Base-by-base conservation (phyloP, 305 asterid species). In the Fraxinus floribunda region DNA sequence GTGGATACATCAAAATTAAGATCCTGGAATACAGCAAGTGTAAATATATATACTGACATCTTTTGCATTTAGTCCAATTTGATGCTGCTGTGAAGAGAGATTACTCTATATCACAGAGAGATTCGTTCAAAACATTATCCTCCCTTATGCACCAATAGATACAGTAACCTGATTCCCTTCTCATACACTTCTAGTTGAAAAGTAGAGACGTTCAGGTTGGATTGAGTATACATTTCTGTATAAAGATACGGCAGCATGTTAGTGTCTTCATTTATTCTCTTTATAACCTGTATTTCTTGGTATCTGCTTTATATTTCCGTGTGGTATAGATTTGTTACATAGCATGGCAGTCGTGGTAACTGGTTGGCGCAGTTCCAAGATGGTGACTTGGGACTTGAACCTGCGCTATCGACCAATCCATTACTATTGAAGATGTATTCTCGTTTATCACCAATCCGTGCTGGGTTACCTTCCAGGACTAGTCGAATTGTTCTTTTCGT, bases 21-120 rank as follows among this genome's bases (percentile, higher is more conserved):
- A 15, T 75, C 41, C 76, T 52, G 44, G 49, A 60, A 77, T 34
- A 52, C 78, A 26, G 24, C 60, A 79, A 79, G 24, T 60, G 86
- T 74, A 57, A 79, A 79, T 78, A 38, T 78, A 74, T 35, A 26
- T 52, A 35, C 75, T 38, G 41, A 22, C 20, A 77, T 16, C 9
- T 66, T 66, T 82, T 64, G 72, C 52, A 57, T 16, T 76, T 76
- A 36, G 30, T 29, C 55, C 78, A 24, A 18, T 41, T 41, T 76
- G 79, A 75, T 66, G 36, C n/a, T 41, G 66, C 9, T 11, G 66
- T 41, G 60, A 77, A 30, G 66, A 11, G 32, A 64, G 64, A 29
- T 60, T 55, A 36, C 76, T 35, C 29, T 76, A 76, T 62, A 60
- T 57, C 68, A 57, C 68, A 7, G 4, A n/a, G 13, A 2, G 22